Percentiles rank a stretch among this genome's conserved stretches.
Conservation (phyloP, 2,329 filamentous ascomycete genomes). For the Epichloe elymi region DNA sequence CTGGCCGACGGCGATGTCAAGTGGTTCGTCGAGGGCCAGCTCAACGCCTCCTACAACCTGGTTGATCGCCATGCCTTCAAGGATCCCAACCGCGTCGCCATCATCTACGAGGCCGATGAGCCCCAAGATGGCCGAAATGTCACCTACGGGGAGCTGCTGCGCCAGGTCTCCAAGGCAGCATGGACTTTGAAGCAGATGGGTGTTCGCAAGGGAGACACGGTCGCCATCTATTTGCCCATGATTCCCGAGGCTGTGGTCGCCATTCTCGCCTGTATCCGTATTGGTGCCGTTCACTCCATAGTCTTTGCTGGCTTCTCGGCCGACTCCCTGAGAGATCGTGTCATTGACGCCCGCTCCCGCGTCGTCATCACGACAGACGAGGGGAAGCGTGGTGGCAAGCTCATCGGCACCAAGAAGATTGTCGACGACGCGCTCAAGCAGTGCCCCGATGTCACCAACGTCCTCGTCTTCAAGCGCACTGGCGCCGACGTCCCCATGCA, state of each 20-base stretch:
- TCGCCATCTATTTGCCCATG: constrained; percentile 97
- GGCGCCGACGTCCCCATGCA: constrained; percentile 89
- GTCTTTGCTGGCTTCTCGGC: constrained; percentile 97
- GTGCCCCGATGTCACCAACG: constrained; percentile 75
- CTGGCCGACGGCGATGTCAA: constrained; percentile 71
- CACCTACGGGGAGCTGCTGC: constrained; percentile 84
- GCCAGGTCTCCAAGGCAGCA: constrained; percentile 77
- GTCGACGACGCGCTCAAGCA: constrained; percentile 95
- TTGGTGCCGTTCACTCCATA: constrained; percentile 93
- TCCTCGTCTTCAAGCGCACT: constrained; percentile 89
- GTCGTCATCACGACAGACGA: constrained; percentile 96
- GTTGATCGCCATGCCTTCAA: constrained; percentile 94
- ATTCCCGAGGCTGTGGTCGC: constrained; percentile 90
- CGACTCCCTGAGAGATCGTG: constrained; percentile 88
- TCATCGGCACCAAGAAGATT: constrained; percentile 98
- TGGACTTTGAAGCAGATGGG: constrained; percentile 90
- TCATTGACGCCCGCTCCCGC: constrained; percentile 79
- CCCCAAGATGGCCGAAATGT: constrained; percentile 73
- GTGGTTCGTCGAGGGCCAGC: constrained; percentile 87
- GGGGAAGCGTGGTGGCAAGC: constrained; percentile 92
- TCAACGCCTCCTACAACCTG: constrained; percentile 96
- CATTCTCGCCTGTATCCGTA: constrained; percentile 80
- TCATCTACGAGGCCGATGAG: constrained; percentile 98
- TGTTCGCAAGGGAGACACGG: constrained; percentile 91
- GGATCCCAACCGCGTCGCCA: constrained; percentile 83